These are phyloP conservation scores for Venturiaceae sp. DNA, from an alignment of 2,329 filamentous ascomycete species.

Conservation along the genomic window DNA sequence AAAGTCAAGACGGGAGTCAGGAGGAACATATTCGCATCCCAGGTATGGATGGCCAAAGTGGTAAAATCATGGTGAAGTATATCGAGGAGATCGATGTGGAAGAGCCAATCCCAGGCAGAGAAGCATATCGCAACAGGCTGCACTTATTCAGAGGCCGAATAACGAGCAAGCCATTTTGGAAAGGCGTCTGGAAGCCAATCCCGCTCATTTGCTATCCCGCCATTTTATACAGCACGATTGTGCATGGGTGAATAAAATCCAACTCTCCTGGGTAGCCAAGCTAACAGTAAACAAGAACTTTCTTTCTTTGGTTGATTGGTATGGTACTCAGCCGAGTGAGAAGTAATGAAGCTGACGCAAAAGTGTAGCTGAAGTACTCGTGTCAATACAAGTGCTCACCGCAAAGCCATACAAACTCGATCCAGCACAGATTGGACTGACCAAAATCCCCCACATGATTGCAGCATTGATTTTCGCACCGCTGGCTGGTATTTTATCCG, in stretches of 20 bases:
- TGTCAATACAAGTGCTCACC: constrained; percentile 69
- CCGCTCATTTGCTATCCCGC: constrained; percentile 2
- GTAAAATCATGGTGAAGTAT: not conserved
- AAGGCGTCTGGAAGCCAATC: constrained; percentile 20
- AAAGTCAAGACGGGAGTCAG: not conserved
- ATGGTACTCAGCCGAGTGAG: constrained; percentile 20
- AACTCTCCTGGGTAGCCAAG: not conserved
- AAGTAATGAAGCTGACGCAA: constrained; percentile 11
- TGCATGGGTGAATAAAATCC: constrained; percentile 14
- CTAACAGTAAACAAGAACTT: not conserved
- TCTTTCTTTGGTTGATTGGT: constrained; percentile 30
- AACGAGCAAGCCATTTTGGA: constrained; percentile 20
- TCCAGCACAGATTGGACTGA: constrained; percentile 67
- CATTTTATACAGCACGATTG: not conserved
- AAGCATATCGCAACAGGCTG: constrained; percentile 16
- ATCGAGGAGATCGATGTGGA: not conserved
- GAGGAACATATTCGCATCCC: not conserved
- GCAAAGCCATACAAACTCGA: constrained; percentile 67
- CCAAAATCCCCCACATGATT: constrained; percentile 84
- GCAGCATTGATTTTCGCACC: constrained; percentile 82
- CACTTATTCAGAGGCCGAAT: constrained; percentile 21
- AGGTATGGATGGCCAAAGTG: not conserved
- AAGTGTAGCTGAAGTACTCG: constrained; percentile 16
- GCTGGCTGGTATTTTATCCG: constrained; percentile 79
- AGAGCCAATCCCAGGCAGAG: not conserved